Base-by-base conservation (phyloP, 345 rosid species). In the Syzygium oleosum region DNA sequence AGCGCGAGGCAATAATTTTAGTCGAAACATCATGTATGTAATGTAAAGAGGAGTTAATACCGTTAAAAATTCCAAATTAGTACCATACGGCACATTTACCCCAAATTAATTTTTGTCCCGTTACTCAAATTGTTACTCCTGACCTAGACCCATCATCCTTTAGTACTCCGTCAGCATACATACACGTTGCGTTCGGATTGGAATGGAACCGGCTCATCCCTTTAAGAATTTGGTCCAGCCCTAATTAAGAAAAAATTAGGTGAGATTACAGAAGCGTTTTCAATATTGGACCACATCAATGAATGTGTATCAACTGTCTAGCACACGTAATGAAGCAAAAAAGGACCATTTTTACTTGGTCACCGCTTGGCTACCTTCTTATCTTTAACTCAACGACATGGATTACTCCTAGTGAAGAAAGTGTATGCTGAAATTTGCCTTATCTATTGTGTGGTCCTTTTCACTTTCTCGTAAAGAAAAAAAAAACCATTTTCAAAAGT, bases 61-160 rank as follows among this genome's bases (percentile, higher is more conserved):
- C 1, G 1, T 58, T 25, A 58, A 11, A 2, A 25, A 25, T 11
- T 58, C 27, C 6, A 59, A 59, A 59, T 5, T 25, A n/a, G 31
- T 27, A 59, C 6, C 27, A 6, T 59, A 59, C 12, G 15, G 6
- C 23, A 27, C 27, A 59, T 59, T 58, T 4, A 59, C 9, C 3
- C 1, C 15, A 5, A 59, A 1, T n/a, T 59, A 59, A 59, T 6
- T 12, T 59, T 59, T 11, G 12, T 59, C 0, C 2, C 0, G 27
- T 15, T 7, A 25, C 7, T 56, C 27, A 8, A 56, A 56, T 56
- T 9, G 5, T 56, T 56, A 56, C 27, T 3, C 59, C 9, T 0
- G 12, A 55, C 12, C 27, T 22, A 55, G 27, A 55, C 22, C 12
- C 22, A 55, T 55, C 59, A 55, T 22, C 23, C 2, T 2, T 0